Percentiles rank a stretch among this genome's conserved stretches.
These are phyloP conservation scores for Pseudocercospora crystallina DNA, from an alignment of 2,329 filamentous ascomycete genomes.

Conservation along the genomic window DNA sequence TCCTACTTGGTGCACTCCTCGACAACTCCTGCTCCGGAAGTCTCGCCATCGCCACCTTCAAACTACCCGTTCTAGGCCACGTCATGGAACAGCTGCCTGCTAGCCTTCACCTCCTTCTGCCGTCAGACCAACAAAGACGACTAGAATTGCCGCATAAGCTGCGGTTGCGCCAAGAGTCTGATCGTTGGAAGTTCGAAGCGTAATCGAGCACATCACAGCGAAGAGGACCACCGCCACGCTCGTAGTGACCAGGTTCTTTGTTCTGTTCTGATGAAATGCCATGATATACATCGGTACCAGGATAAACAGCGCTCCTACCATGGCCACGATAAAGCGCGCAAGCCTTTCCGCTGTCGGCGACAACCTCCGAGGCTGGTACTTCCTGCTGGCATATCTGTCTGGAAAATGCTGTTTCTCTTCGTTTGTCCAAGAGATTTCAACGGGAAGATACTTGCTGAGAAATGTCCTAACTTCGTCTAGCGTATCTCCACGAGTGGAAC, in stretches of 20 bases:
- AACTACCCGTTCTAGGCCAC: no score
- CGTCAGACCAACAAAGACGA: slow-evolving; percentile 6
- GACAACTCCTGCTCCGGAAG: no score
- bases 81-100: no score
- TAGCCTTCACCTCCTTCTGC: no score
- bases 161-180: slow-evolving; percentile 1
- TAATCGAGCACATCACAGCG: slow-evolving; percentile 3
- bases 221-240: not conserved
- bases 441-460: not conserved
- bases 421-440: not conserved
- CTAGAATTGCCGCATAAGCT: slow-evolving; percentile 1
- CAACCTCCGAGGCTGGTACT: not conserved
- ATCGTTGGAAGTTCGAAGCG: slow-evolving; percentile 1
- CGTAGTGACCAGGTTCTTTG: not conserved
- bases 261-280: not conserved
- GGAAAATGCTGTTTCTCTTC: not conserved
- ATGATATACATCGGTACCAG: slow-evolving; percentile 5
- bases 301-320: slow-evolving; percentile 3
- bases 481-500: no score
- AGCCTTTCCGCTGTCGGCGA: not conserved
- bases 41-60: no score
- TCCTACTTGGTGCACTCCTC: no score
- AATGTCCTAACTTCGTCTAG: not conserved
- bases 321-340: not conserved
- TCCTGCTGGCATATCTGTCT: not conserved